Base-by-base conservation (phyloP, 768 basidiomycete species). In the Guyanaporus albipodus region DNA sequence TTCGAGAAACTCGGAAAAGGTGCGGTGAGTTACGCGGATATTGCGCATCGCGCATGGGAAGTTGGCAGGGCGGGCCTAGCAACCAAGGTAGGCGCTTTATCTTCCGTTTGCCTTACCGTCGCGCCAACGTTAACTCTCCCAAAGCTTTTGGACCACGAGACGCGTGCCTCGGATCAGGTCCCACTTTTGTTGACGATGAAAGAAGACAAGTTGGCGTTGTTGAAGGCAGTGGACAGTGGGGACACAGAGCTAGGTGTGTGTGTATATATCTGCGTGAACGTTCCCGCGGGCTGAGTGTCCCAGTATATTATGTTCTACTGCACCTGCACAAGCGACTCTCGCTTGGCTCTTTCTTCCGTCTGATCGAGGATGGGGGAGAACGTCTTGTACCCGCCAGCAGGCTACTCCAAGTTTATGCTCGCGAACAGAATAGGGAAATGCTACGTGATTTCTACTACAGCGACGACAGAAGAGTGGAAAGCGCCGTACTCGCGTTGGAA, bases 391-490 rank as follows among this genome's bases (percentile, higher is more conserved):
- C 79, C n/a, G 91, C 91, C 0, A 82, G 82, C 53, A 82, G 75
- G 49, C 69, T 96, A 4, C 74, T 95, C 36, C 88, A 95, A 63
- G 90, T 94, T 1, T 95, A 94, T 62, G 91, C 90, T 1, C 72
- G 87, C 31, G 89, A 93, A 62, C 91, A 91, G 58, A 88, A 95
- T 61, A 74, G 87, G 41, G 90, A 91, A 53, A 87, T 98, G 81
- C 71, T 98, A 7, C 76, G 92, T 14, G 93, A 99, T 63, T 98
- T 94, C 68, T 98, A 93, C 66, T 99, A 95, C 60, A 95, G 95
- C 28, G 96, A 99, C 58, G 96, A 98, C 67, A 75, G 96, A 44
- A 77, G 94, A 37, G 85, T 91, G 12, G 96, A 98, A 62, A 95
- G 87, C 66, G 96, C 93, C 0, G 77, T 87, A n/a, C 69, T 98